Evolutionary conservation across 78 protist genomes (phyloP).

Genomic region (slime mould (Dictyostelium discoideum)): DNA sequence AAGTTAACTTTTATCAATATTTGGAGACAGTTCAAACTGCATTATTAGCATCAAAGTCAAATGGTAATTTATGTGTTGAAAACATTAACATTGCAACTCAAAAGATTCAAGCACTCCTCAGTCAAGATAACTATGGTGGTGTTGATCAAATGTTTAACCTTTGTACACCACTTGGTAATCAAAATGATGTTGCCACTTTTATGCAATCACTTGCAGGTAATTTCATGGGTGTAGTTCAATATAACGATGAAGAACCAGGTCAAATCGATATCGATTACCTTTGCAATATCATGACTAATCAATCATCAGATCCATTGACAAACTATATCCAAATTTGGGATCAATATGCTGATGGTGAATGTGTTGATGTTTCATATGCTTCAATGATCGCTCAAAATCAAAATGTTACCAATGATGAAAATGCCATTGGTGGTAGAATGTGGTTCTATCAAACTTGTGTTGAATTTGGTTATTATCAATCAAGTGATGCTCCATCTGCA

Average conservation of each 20-base stretch:
- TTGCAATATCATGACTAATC: constrained; percentile 26
- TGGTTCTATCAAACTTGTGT: constrained; percentile 44
- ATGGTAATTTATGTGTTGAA: constrained; percentile 60
- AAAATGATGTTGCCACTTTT: constrained; percentile 68
- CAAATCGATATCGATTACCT: neutral
- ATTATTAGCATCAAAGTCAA: constrained; percentile 14
- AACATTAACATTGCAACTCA: constrained; percentile 62
- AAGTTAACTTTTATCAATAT: constrained; percentile 77
- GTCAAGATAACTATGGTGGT: constrained; percentile 13
- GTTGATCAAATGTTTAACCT: constrained; percentile 45
- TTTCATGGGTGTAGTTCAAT: constrained; percentile 71
- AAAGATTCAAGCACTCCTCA: constrained; percentile 38
- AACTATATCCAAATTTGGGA: constrained; percentile 56
- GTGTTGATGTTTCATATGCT: constrained; percentile 40
- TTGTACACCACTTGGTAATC: constrained; percentile 22
- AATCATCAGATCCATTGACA: constrained; percentile 38
- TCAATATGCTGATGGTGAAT: constrained; percentile 26
- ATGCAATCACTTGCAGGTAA: constrained; percentile 75
- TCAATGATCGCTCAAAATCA: constrained; percentile 2
- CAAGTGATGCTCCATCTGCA: constrained; percentile 45
- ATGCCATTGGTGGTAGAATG: constrained; percentile 62
- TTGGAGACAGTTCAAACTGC: constrained; percentile 73
- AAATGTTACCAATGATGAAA: constrained; percentile 27
- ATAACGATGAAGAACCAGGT: constrained; percentile 54
- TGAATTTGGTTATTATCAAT: constrained; percentile 87